A percentile compares a stretch with the other conserved stretches of the same genome.
These are phyloP conservation scores for Calonectria leucothoes DNA, from an alignment of 2,329 filamentous ascomycete genomes.

Conservation along the genomic window DNA sequence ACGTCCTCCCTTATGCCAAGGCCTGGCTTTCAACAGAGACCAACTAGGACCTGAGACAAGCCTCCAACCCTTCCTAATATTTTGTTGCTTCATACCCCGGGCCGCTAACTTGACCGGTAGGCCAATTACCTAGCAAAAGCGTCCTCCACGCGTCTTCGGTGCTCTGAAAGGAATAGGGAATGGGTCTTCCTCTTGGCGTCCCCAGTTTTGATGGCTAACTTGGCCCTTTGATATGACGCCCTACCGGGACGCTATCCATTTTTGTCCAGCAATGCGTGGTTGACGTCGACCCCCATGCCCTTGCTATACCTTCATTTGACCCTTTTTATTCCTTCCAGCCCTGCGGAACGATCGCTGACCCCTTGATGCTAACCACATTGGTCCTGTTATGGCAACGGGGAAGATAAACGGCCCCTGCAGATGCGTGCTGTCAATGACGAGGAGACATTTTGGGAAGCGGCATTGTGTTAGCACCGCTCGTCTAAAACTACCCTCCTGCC, in stretches of 20 bases:
- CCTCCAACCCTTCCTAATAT: constrained; percentile 1
- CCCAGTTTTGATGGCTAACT: background rate
- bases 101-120: background rate
- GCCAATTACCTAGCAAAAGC: background rate
- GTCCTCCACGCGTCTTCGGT: background rate
- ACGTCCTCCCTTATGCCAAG: background rate
- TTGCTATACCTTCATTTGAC: background rate
- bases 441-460: background rate
- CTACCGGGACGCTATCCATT: background rate
- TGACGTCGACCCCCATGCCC: background rate
- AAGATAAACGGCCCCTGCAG: background rate
- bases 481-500: constrained; percentile 3
- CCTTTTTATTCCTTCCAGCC: background rate
- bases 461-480: background rate
- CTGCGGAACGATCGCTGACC: background rate
- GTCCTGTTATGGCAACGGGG: background rate
- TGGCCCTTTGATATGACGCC: background rate
- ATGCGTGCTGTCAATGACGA: background rate
- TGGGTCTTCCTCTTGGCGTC: background rate
- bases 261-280: background rate
- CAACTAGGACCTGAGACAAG: background rate
- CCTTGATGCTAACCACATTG: background rate
- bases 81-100: constrained; percentile 1
- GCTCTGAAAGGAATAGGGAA: background rate
- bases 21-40: background rate